These are phyloP conservation scores for Eimeria brunetti DNA, from an alignment of 169 alveolate genomes.

Conservation along the genomic window DNA sequence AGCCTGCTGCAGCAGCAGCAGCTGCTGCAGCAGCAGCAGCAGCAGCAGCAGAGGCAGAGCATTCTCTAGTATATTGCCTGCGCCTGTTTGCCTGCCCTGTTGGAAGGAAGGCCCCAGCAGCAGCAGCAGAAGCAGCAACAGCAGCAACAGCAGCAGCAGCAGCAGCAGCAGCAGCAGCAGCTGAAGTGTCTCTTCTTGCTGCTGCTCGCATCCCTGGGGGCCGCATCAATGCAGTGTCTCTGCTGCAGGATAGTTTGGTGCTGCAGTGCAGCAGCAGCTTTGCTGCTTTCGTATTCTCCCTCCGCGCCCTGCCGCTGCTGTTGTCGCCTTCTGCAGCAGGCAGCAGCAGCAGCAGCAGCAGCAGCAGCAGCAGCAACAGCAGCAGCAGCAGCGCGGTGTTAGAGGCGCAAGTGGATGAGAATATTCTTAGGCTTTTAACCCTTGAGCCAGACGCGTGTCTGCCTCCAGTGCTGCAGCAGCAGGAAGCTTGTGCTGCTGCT, in stretches of 20 bases:
- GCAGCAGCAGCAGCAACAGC: conserved; percentile 20
- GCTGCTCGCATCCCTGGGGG: conserved; percentile 40
- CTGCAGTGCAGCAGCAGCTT: conserved; percentile 40
- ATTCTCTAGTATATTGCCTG: conserved; percentile 23
- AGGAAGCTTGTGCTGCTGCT: neutral
- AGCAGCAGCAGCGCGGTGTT: conserved; percentile 1
- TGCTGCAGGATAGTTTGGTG: conserved; percentile 42
- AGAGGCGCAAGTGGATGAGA: conserved; percentile 11
- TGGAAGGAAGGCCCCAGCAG: neutral
- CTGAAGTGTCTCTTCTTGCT: conserved; percentile 32
- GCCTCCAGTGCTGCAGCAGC: neutral
- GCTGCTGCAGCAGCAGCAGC: conserved; percentile 32
- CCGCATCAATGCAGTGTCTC: conserved; percentile 4
- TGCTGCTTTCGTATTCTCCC: conserved; percentile 42
- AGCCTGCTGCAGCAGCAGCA: conserved; percentile 39
- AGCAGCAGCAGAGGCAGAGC: conserved; percentile 23
- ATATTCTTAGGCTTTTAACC: neutral
- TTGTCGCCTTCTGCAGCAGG: conserved; percentile 28
- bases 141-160: neutral
- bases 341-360: conserved; percentile 22
- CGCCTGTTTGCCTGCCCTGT: neutral
- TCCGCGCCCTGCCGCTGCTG: conserved; percentile 58
- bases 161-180: conserved; percentile 27
- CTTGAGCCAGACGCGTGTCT: conserved; percentile 14
- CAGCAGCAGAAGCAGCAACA: conserved; percentile 5